Evolutionary conservation across 108 stramenopile genomes (phyloP).

Genomic region (Aurantiochytrium sp.): DNA sequence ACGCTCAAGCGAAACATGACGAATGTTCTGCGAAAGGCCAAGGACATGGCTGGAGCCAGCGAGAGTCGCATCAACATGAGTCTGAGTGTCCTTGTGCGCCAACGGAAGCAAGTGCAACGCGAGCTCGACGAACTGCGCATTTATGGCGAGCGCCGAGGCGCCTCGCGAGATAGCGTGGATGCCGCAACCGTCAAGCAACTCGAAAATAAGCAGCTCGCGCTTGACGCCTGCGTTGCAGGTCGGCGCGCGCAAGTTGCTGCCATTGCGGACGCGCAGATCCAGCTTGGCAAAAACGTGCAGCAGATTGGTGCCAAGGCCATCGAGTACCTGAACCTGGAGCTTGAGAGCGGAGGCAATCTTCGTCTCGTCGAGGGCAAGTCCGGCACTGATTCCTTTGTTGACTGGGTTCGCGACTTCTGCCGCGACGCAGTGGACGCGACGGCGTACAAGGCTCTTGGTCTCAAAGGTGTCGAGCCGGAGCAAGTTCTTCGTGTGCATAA

Average conservation of each 20-base stretch:
- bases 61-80: constrained; percentile 24
- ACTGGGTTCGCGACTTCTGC: neutral
- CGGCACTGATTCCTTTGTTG: constrained; percentile 26
- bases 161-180: neutral
- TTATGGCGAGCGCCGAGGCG: too few relatives aligned
- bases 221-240: neutral
- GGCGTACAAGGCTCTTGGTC: neutral
- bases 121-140: constrained; percentile 28
- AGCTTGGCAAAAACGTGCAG: neutral
- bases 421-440: neutral
- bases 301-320: neutral
- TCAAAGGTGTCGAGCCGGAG: constrained; percentile 22
- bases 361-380: constrained; percentile 43
- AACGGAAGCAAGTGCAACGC: constrained; percentile 36
- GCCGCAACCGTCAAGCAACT: neutral
- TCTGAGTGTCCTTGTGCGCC: constrained; percentile 33
- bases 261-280: neutral
- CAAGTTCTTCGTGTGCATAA: constrained; percentile 45
- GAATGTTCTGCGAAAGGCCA: constrained; percentile 13
- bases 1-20: constrained; percentile 44
- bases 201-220: neutral
- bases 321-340: constrained; percentile 33
- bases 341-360: constrained; percentile 46
- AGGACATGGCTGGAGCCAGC: neutral
- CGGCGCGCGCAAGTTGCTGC: neutral